Conservation (phyloP, 2,329 filamentous ascomycete genomes). For the Chaetoscypha palmicola region DNA sequence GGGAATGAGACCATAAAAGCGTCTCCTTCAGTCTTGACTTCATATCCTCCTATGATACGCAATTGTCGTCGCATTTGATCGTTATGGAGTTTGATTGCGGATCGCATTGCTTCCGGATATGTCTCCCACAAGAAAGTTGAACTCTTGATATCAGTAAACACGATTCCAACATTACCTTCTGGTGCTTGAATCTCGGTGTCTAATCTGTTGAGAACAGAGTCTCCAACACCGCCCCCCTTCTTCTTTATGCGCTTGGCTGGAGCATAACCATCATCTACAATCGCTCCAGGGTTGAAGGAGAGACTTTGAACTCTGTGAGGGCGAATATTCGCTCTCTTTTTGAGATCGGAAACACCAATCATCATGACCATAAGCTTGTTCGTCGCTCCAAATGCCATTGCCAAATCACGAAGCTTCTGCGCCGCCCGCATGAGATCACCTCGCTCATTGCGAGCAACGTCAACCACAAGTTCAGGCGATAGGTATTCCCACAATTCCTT, state of each 20-base stretch:
- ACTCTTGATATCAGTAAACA: constrained; percentile 99
- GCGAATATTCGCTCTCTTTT: constrained; percentile 70
- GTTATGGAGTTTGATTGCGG: constrained; percentile 95
- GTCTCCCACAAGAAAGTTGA: constrained; percentile 95
- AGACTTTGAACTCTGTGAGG: constrained; percentile 68
- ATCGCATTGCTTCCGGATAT: constrained; percentile 89
- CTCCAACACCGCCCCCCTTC: constrained; percentile 57
- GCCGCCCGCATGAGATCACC: constrained; percentile 89
- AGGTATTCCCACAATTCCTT: constrained; percentile 94
- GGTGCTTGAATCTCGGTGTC: constrained; percentile 89
- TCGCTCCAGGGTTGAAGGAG: constrained; percentile 70
- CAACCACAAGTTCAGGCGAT: constrained; percentile 81
- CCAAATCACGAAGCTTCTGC: constrained; percentile 88
- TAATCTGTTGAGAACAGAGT: constrained; percentile 80
- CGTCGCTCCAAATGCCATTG: constrained; percentile 89
- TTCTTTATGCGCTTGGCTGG: constrained; percentile 59
- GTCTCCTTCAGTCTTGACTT: constrained; percentile 99
- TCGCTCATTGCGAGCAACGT: constrained; percentile 80
- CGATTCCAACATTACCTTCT: constrained; percentile 82
- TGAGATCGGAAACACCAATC: constrained; percentile 84
- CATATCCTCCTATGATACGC: constrained; percentile 89
- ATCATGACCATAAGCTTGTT: constrained; percentile 99
- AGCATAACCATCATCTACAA: constrained; percentile 64
- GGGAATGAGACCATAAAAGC: constrained; percentile 99
- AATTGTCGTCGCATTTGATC: constrained; percentile 92